Percentiles rank a stretch among this genome's conserved stretches.
Conservation (phyloP, 345 rosid species). For the Angophora floribunda region DNA sequence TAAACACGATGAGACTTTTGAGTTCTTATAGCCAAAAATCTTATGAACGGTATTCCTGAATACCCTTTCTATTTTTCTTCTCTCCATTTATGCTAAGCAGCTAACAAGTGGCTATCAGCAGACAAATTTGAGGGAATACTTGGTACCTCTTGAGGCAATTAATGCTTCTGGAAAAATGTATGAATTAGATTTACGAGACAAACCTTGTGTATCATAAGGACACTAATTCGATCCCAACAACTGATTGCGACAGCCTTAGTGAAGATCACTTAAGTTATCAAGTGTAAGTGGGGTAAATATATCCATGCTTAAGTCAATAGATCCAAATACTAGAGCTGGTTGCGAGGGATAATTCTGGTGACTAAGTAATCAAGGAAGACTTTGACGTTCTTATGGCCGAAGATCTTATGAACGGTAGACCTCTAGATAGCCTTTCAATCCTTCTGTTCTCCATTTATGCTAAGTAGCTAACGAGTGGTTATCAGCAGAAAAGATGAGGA, state of each 20-base stretch:
- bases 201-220: not conserved
- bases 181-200: not conserved
- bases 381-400: not conserved
- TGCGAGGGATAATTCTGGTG: not conserved
- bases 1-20: not conserved
- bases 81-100: not conserved
- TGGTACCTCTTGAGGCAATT: not conserved
- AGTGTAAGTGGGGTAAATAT: not conserved
- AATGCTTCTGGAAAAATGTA: not conserved
- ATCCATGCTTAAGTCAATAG: not conserved
- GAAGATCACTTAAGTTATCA: not conserved
- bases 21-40: not conserved
- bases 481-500: not conserved
- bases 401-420: not conserved
- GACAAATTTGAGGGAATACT: not conserved
- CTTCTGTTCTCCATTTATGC: not conserved
- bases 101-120: not conserved
- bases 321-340: not conserved
- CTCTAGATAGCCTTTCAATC: not conserved
- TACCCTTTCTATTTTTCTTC: not conserved
- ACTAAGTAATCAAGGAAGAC: not conserved
- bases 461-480: not conserved
- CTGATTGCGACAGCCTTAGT: not conserved
- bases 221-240: not conserved
- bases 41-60: not conserved